Evolutionary conservation across 225 moss, liverwort and hornwort species (phyloP).

Genomic region (Neckera pumila): DNA sequence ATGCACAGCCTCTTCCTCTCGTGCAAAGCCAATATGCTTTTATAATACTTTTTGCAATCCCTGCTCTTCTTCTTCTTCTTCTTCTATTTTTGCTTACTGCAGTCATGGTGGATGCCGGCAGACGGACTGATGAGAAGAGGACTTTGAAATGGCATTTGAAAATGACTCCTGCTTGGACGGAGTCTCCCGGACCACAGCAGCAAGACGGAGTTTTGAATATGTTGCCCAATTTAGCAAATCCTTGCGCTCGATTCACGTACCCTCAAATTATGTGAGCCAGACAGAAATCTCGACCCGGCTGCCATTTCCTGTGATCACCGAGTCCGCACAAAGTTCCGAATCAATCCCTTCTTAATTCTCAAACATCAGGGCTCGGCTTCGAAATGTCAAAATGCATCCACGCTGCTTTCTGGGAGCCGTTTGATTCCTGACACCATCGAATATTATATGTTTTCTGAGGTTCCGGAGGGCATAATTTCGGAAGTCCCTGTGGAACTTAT

Average conservation of each 20-base stretch:
- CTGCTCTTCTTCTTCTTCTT: neutral
- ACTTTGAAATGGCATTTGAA: neutral
- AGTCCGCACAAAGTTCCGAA: neutral
- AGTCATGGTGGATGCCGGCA: neutral
- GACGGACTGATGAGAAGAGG: neutral
- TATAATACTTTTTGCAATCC: neutral
- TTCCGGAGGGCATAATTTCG: neutral
- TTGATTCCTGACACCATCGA: neutral
- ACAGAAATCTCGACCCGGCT: neutral
- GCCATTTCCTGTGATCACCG: neutral
- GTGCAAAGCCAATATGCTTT: neutral
- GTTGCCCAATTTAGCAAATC: neutral
- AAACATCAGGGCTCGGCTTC: neutral
- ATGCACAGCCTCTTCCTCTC: neutral
- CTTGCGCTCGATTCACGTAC: neutral
- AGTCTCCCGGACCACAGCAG: neutral
- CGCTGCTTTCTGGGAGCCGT: neutral
- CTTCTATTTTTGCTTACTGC: neutral
- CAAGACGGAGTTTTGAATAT: neutral
- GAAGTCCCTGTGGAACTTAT: neutral
- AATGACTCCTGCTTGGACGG: neutral
- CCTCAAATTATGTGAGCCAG: neutral
- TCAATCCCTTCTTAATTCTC: neutral
- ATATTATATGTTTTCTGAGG: neutral
- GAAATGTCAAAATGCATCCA: neutral